These are phyloP conservation scores for Aphanocladium album DNA, from an alignment of 2,329 filamentous ascomycete genomes.

Conservation along the genomic window DNA sequence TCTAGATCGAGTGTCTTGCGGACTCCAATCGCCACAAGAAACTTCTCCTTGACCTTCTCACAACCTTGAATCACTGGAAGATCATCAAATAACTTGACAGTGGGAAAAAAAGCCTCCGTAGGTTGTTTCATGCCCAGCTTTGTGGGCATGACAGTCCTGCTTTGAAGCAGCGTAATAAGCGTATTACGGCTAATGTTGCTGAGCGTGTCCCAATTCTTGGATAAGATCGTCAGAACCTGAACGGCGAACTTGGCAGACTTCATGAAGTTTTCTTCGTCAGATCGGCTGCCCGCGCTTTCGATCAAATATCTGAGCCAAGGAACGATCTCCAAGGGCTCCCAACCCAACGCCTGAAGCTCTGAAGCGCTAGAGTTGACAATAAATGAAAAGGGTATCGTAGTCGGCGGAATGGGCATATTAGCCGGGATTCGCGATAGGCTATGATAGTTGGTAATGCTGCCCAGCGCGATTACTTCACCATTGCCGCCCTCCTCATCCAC, in stretches of 20 bases:
- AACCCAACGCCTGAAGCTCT: slow-evolving; percentile 76
- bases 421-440: slow-evolving; percentile 73
- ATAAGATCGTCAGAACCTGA: slow-evolving; percentile 72
- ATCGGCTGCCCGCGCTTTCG: slow-evolving; percentile 55
- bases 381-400: slow-evolving; percentile 79
- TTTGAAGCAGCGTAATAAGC: slow-evolving; percentile 59
- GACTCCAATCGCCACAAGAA: slow-evolving; percentile 76
- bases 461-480: slow-evolving; percentile 71
- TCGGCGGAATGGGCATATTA: slow-evolving; percentile 73
- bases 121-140: slow-evolving; percentile 86
- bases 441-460: slow-evolving; percentile 69
- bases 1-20: slow-evolving; percentile 93
- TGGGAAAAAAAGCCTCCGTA: slow-evolving; percentile 81
- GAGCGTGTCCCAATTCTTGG: slow-evolving; percentile 85
- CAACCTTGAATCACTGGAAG: slow-evolving; percentile 74
- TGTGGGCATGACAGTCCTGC: slow-evolving; percentile 77
- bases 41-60: slow-evolving; percentile 82
- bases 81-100: slow-evolving; percentile 93
- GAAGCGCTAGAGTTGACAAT: slow-evolving; percentile 62
- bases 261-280: slow-evolving; percentile 64
- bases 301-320: slow-evolving; percentile 81
- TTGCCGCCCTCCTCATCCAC: slow-evolving; percentile 55
- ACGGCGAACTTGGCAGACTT: slow-evolving; percentile 68
- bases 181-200: slow-evolving; percentile 60
- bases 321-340: slow-evolving; percentile 77